Percentiles rank a stretch among this genome's conserved stretches.
phyloP scores from a whole-genome alignment of 164 flowering plant genomes.

The Hamamelis virginiana region DNA sequence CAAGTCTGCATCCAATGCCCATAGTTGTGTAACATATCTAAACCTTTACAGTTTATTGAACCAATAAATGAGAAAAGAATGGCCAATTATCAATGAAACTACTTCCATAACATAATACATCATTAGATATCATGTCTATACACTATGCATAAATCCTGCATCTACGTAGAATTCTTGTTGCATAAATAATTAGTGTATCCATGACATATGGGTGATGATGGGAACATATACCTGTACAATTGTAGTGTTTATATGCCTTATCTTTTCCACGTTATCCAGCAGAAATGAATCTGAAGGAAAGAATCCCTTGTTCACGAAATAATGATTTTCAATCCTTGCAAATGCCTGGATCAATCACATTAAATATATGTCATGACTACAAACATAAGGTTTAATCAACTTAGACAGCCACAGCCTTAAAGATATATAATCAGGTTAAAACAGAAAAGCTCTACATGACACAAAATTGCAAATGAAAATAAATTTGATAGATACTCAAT shows the following conservation, averaged over 20 bases:
- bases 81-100: not conserved
- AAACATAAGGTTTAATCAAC: not conserved
- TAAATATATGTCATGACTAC: constrained; percentile 1
- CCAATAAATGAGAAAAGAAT: not conserved
- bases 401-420: not conserved
- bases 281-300: constrained; percentile 81
- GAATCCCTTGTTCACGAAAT: constrained; percentile 87
- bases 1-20: not conserved
- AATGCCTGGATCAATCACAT: constrained; percentile 62
- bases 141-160: not conserved
- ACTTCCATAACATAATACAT: not conserved
- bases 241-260: constrained; percentile 73
- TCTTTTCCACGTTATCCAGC: constrained; percentile 85
- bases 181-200: not conserved
- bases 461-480: no score
- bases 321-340: constrained; percentile 96
- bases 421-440: no score
- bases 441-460: no score
- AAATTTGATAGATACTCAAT: no score
- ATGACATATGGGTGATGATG: not conserved
- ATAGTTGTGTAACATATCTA: not conserved
- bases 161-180: not conserved
- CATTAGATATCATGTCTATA: not conserved
- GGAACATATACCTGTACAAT: constrained; percentile 75
- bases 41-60: not conserved